Percentiles rank a stretch among this genome's conserved stretches.
These are phyloP conservation scores for Xylariaceae sp. DNA, from an alignment of 2,329 filamentous ascomycete species.

Conservation along the genomic window DNA sequence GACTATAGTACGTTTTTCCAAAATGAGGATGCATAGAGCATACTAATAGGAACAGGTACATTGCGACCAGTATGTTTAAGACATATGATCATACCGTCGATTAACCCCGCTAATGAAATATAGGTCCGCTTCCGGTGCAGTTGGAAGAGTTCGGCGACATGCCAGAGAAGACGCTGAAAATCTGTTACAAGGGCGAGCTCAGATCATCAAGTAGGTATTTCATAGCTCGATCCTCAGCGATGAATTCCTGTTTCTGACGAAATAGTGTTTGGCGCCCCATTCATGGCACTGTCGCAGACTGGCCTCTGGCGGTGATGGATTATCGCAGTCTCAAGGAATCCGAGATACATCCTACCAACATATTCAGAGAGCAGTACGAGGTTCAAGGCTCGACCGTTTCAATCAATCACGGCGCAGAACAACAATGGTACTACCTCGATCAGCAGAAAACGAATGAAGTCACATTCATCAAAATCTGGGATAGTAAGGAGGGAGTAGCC, in stretches of 20 bases:
- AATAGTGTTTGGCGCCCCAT: constrained; percentile 24
- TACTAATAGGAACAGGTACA: not conserved
- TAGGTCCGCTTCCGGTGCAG: not conserved
- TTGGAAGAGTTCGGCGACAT: too few relatives aligned
- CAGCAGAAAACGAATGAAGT: constrained; percentile 21
- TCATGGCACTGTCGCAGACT: constrained; percentile 17
- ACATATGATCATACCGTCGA: too few relatives aligned
- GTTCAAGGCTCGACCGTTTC: constrained; percentile 16
- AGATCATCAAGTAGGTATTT: not conserved
- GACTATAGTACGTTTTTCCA: constrained; percentile 15
- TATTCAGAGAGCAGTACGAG: constrained; percentile 16
- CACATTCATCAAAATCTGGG: constrained; percentile 30
- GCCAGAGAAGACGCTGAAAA: not conserved
- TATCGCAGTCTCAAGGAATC: constrained; percentile 15
- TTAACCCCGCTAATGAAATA: not conserved
- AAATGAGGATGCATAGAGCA: too few relatives aligned
- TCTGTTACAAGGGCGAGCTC: not conserved
- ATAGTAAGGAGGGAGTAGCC: constrained; percentile 16
- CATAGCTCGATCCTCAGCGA: not conserved
- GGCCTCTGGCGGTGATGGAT: constrained; percentile 23
- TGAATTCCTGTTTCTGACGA: too few relatives aligned
- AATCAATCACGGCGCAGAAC: constrained; percentile 13
- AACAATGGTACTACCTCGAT: constrained; percentile 27
- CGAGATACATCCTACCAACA: constrained; percentile 20
- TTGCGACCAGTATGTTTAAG: not conserved